A percentile compares a stretch with the other conserved stretches of the same genome.
Conservation (phyloP, 2,329 filamentous ascomycete genomes). For the Penicillium verrucosum region DNA sequence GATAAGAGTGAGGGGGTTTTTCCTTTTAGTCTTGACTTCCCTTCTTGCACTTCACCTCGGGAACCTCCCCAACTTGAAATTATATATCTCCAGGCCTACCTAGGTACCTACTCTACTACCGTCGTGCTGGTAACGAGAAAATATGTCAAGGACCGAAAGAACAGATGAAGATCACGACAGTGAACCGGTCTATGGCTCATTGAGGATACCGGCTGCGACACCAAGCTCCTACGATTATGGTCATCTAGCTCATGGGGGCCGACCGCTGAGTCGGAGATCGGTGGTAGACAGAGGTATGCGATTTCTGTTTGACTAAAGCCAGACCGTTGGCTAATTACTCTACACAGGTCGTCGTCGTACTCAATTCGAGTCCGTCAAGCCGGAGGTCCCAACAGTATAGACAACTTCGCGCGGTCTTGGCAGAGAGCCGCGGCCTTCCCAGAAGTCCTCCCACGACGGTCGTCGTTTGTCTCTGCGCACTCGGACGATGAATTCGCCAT, state of each 20-base stretch:
- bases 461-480: constrained; percentile 65
- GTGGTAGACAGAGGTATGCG: constrained; percentile 16
- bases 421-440: constrained; percentile 84
- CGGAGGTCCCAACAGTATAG: constrained; percentile 88
- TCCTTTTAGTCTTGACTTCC: neutral
- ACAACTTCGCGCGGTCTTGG: constrained; percentile 90
- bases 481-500: constrained; percentile 46
- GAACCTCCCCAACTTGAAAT: neutral
- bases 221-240: constrained; percentile 19
- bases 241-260: constrained; percentile 8
- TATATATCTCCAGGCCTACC: neutral
- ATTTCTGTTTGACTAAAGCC: neutral
- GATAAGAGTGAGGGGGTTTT: constrained; percentile 6
- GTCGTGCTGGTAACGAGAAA: neutral
- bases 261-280: constrained; percentile 15
- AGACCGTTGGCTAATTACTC: neutral
- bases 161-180: constrained; percentile 4
- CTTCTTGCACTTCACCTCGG: neutral
- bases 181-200: constrained; percentile 8
- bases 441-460: constrained; percentile 77
- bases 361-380: constrained; percentile 59
- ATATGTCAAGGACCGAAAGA: constrained; percentile 5
- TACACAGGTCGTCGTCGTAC: constrained; percentile 37
- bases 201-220: constrained; percentile 5
- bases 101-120: neutral